These are phyloP conservation scores for Russula lepida DNA, from an alignment of 768 basidiomycete genomes.

Conservation along the genomic window DNA sequence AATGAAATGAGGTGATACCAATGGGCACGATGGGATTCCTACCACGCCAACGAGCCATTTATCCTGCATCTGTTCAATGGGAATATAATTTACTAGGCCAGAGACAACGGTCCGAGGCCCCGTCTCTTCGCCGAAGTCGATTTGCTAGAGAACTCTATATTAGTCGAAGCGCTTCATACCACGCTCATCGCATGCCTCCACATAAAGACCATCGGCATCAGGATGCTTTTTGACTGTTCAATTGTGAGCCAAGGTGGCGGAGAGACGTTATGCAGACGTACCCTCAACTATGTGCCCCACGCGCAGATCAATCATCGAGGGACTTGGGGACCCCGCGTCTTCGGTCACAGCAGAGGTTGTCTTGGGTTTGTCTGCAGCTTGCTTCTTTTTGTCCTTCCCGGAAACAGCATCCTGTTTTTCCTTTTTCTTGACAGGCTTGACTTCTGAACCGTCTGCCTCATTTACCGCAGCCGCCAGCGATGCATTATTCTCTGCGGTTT, in stretches of 20 bases:
- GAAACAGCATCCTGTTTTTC: constrained; percentile 38
- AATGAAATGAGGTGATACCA: neutral
- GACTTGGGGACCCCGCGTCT: constrained; percentile 75
- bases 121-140: constrained; percentile 90
- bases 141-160: constrained; percentile 50
- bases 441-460: constrained; percentile 38
- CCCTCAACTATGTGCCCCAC: constrained; percentile 90
- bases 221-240: constrained; percentile 84
- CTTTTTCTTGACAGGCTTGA: constrained; percentile 34
- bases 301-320: constrained; percentile 95
- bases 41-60: constrained; percentile 80
- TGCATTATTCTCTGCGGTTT: constrained; percentile 27
- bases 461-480: constrained; percentile 36
- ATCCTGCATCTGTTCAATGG: constrained; percentile 87
- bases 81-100: constrained; percentile 92
- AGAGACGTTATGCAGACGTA: constrained; percentile 31
- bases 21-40: constrained; percentile 25
- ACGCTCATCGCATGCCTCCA: constrained; percentile 53
- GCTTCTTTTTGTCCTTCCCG: constrained; percentile 30
- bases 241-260: neutral
- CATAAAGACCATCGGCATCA: constrained; percentile 94
- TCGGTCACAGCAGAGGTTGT: constrained; percentile 33
- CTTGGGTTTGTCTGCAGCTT: constrained; percentile 27
- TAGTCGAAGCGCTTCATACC: neutral
- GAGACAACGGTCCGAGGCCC: constrained; percentile 96